Evolutionary conservation across 2,329 filamentous ascomycete genomes (phyloP).

Genomic region (Scedosporium boydii): DNA sequence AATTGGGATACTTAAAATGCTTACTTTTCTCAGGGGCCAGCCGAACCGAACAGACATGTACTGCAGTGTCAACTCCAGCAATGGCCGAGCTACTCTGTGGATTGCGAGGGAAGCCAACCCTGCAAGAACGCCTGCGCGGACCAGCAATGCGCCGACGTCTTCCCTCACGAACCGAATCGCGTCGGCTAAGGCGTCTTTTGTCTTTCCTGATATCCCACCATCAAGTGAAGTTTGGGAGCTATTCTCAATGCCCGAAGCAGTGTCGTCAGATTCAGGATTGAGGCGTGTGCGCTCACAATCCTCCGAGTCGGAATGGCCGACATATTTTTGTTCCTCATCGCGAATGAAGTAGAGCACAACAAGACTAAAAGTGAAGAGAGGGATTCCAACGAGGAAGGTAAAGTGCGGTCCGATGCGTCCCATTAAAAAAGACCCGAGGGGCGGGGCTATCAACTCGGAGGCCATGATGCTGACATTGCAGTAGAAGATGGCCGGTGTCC

Average conservation of each 20-base stretch:
- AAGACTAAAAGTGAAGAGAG: neutral
- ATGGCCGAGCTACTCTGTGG: conserved; percentile 4
- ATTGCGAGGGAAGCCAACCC: conserved; percentile 6
- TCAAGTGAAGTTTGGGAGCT: neutral
- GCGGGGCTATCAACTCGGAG: conserved; percentile 8
- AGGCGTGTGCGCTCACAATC: neutral
- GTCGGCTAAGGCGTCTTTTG: neutral
- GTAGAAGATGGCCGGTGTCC: conserved; percentile 8
- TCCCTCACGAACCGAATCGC: conserved; percentile 6
- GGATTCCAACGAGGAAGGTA: conserved; percentile 5
- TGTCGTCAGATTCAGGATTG: neutral
- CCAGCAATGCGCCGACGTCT: conserved; percentile 6
- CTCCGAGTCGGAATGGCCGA: neutral
- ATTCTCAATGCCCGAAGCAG: neutral
- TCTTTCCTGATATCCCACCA: neutral
- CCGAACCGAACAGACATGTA: conserved; percentile 10
- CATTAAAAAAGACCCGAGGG: conserved; percentile 6
- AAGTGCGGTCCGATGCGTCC: conserved; percentile 5
- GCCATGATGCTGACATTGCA: neutral
- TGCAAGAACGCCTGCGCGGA: neutral
- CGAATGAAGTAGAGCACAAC: conserved; percentile 5
- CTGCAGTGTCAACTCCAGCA: conserved; percentile 8
- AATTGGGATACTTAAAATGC: neutral
- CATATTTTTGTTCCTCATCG: neutral
- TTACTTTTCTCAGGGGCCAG: conserved; percentile 9